Conservation (phyloP, 768 basidiomycete species). For the Lyophyllum semitale region DNA sequence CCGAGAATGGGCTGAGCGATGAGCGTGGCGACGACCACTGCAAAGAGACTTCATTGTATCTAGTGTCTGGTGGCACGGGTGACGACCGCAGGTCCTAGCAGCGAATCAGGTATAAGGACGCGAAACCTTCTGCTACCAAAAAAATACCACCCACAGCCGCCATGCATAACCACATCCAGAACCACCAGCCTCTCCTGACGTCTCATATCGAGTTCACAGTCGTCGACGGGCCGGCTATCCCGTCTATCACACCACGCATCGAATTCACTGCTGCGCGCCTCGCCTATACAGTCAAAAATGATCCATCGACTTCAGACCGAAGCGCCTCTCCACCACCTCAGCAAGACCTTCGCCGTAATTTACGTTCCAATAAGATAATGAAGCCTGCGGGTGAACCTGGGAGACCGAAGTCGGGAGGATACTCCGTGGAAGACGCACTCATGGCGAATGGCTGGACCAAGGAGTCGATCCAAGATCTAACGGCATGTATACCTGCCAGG, state of each 20-base stretch:
- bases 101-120: no score
- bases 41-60: no score
- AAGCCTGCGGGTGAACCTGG: slow-evolving; percentile 10
- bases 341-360: no score
- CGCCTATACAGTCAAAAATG: not conserved
- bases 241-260: slow-evolving; percentile 2
- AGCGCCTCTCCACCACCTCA: no score
- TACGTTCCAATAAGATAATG: not conserved
- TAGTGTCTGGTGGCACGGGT: no score
- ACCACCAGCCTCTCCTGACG: slow-evolving; percentile 1
- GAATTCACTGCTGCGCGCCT: slow-evolving; percentile 5
- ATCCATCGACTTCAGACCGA: not conserved
- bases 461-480: not conserved
- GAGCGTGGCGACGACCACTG: no score
- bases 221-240: not conserved
- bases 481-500: not conserved
- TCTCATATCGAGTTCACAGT: slow-evolving; percentile 1
- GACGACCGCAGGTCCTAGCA: no score
- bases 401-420: slow-evolving; percentile 8
- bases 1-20: no score
- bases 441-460: slow-evolving; percentile 7
- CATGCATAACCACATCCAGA: not conserved
- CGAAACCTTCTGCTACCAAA: no score
- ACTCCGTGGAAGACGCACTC: not conserved
- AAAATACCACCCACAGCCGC: not conserved